Evolutionary conservation across 2,329 filamentous ascomycete genomes (phyloP).

Genomic region (Cercospora sojina): DNA sequence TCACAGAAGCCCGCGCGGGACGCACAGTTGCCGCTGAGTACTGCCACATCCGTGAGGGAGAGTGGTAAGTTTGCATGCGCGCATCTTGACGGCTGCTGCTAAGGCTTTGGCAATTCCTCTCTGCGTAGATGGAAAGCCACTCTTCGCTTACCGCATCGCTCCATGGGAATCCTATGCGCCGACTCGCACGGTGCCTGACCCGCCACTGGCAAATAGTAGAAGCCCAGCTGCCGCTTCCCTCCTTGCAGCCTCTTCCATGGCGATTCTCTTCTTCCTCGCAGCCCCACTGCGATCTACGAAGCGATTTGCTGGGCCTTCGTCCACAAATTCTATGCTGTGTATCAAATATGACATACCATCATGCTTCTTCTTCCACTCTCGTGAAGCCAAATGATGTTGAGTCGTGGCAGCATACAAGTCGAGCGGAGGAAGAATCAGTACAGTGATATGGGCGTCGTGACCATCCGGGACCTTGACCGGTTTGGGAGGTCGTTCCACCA

Average conservation of each 20-base stretch:
- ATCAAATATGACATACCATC: conserved; percentile 91
- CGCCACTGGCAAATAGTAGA: conserved; percentile 32
- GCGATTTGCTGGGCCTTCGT: conserved; percentile 61
- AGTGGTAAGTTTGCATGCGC: background rate
- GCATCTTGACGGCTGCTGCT: background rate
- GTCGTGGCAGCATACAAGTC: conserved; percentile 73
- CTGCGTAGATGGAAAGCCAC: background rate
- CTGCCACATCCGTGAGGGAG: background rate
- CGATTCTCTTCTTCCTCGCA: conserved; percentile 52
- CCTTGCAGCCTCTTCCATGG: conserved; percentile 38
- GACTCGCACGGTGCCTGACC: conserved; percentile 21
- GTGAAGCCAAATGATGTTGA: conserved; percentile 77
- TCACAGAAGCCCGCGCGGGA: background rate
- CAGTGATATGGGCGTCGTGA: conserved; percentile 81
- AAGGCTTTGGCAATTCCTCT: background rate
- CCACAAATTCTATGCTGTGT: conserved; percentile 77
- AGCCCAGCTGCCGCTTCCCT: conserved; percentile 36
- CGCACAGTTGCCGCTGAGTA: background rate
- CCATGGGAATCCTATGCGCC: conserved; percentile 16
- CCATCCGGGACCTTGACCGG: conserved; percentile 65
- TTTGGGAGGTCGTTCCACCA: conserved; percentile 44
- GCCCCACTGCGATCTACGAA: conserved; percentile 48
- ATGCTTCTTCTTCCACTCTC: conserved; percentile 73
- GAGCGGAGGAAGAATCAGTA: conserved; percentile 78
- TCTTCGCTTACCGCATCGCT: background rate